Conservation (phyloP, 257 asterid species). For the Solanum medicagineum region DNA sequence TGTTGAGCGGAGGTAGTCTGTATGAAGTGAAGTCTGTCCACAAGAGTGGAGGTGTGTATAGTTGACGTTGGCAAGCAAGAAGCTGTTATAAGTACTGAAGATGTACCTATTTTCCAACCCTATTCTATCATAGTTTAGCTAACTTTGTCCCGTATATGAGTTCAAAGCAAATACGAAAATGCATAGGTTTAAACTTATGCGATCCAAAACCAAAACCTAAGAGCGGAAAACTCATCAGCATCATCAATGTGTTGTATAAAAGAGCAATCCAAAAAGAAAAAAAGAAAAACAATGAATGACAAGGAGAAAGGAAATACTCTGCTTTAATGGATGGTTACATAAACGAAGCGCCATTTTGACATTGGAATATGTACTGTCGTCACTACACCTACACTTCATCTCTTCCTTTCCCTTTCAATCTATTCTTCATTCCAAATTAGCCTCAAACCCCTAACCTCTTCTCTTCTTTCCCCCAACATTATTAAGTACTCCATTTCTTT, state of each 20-base stretch:
- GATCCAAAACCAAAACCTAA: not conserved
- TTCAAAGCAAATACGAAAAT: not conserved
- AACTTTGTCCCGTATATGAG: too few species aligned
- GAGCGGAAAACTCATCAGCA: not conserved
- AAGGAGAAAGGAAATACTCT: not conserved
- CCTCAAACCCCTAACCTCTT: not conserved
- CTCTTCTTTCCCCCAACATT: not conserved
- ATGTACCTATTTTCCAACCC: not conserved
- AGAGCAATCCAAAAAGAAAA: not conserved
- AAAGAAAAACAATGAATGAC: not conserved
- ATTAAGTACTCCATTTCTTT: not conserved
- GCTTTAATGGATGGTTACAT: not conserved
- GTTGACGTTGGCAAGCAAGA: not conserved
- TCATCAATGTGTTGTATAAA: not conserved
- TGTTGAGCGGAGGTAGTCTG: not conserved
- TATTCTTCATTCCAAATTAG: not conserved
- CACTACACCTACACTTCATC: not conserved
- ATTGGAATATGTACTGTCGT: not conserved
- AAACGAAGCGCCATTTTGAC: not conserved
- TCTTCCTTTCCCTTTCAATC: not conserved
- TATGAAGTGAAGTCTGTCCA: not conserved
- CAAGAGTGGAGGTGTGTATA: not conserved
- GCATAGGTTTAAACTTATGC: not conserved
- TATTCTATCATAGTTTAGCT: not conserved
- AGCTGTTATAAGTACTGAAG: not conserved